Conservation (phyloP, 2,329 filamentous ascomycete genomes). For the Lecanicillium sp. region DNA sequence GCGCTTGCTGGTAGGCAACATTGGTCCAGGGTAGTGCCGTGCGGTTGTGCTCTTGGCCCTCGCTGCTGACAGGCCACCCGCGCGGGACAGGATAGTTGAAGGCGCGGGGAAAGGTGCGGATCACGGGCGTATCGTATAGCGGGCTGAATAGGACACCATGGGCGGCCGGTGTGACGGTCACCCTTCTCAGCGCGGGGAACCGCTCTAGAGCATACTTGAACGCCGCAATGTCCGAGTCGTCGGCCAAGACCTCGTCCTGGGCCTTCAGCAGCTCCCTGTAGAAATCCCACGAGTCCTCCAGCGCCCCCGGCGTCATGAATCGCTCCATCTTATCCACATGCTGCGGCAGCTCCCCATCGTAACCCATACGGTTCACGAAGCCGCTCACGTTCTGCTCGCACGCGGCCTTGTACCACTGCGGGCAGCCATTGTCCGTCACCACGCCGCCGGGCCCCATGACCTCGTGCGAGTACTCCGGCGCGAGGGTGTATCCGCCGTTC, state of each 20-base stretch:
- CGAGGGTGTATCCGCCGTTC: too few species aligned
- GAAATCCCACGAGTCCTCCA: background rate
- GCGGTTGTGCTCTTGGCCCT: background rate
- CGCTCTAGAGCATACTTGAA: conserved; percentile 23
- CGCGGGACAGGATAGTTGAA: conserved; percentile 32
- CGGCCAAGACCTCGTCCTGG: conserved; percentile 15
- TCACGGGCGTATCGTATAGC: conserved; percentile 33
- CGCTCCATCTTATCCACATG: too few species aligned
- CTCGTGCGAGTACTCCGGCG: too few species aligned
- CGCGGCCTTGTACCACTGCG: too few species aligned
- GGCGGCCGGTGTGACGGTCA: conserved; percentile 30
- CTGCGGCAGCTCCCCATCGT: too few species aligned
- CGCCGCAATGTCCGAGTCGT: conserved; percentile 22
- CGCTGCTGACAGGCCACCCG: conserved; percentile 23
- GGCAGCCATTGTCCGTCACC: too few species aligned
- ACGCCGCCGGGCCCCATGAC: too few species aligned
- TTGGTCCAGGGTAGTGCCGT: background rate
- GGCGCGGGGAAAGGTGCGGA: conserved; percentile 28
- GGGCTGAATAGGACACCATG: conserved; percentile 28
- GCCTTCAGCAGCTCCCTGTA: background rate
- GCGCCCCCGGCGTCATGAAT: background rate
- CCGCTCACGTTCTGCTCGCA: too few species aligned
- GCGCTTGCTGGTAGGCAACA: background rate
- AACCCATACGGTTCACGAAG: too few species aligned
- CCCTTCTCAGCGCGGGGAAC: conserved; percentile 26